Base-by-base conservation (phyloP, 2,329 filamentous ascomycete species). In the Sclerotinia subarctica region DNA sequence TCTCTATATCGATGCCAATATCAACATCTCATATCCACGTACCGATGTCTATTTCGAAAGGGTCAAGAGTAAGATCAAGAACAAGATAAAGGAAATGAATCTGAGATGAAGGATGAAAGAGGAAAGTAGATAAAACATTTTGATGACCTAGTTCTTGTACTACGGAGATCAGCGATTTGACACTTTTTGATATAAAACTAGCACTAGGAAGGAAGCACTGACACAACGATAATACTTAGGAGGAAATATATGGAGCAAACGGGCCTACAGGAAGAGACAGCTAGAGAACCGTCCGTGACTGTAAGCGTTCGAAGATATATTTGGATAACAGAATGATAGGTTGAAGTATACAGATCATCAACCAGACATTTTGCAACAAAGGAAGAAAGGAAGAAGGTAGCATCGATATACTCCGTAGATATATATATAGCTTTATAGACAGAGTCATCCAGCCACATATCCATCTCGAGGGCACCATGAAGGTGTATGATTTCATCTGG, bases 211-310 rank as follows among this genome's bases (percentile, higher is more conserved):
- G 59, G 29, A 49, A 63, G 59, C 59, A 44, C n/a, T 63, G 44
- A 35, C 38, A 49, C 46, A 47, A 60, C 57, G 57, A 59, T 59
- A 59, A 59, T 59, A 29, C 38, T 62, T 32, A 49, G 58, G 58
- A 49, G 32, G 24, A 44, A 44, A 58, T 29, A 26, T 17, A 49
- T 62, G 58, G 42, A 42, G 57, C 8, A 42, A n/a, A 46, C 21
- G 42, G 58, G 11, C 46, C 42, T 32, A 5, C 10, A 35, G 57
- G 19, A 62, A 51, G 58, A 49, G 58, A 49, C 58, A 62, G 46
- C 59, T 13, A 38, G 46, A 62, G 59, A 38, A 62, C 46, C 59
- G 59, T 62, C 46, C 59, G 59, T 62, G 59, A 62, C 58, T 44
- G n/a, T 19, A 11, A 24, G 35, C 19, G 29, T 51, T 1, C 5